Evolutionary conservation across 2,329 filamentous ascomycete genomes (phyloP).

Genomic region (Monilinia fructicola): DNA sequence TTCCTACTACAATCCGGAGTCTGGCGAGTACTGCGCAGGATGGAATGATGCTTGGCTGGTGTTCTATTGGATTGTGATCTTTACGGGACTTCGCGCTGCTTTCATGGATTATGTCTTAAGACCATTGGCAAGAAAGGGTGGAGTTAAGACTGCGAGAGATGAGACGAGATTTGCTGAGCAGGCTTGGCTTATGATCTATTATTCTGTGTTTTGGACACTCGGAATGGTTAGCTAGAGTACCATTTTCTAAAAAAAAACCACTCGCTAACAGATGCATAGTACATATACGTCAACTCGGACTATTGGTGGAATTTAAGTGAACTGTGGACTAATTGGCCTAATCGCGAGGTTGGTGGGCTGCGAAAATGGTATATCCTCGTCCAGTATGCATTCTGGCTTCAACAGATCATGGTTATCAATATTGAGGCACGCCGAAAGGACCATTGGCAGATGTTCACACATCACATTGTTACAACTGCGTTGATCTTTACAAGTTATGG

Average conservation of each 20-base stretch:
- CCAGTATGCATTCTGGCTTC: constrained; percentile 89
- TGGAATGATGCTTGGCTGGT: constrained; percentile 79
- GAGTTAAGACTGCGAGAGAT: constrained; percentile 74
- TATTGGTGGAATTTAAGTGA: constrained; percentile 76
- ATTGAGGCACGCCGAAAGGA: constrained; percentile 95
- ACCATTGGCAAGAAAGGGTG: constrained; percentile 70
- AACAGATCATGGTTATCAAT: constrained; percentile 91
- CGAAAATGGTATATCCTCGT: constrained; percentile 89
- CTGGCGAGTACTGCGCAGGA: constrained; percentile 72
- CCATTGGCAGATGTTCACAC: constrained; percentile 91
- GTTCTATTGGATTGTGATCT: constrained; percentile 74
- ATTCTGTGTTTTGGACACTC: constrained; percentile 74
- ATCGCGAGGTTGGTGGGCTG: constrained; percentile 68
- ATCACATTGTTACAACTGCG: constrained; percentile 85
- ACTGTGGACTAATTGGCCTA: constrained; percentile 84
- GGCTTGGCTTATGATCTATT: constrained; percentile 86
- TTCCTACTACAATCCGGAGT: constrained; percentile 73
- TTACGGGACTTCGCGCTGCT: constrained; percentile 81
- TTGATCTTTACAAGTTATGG: constrained; percentile 81
- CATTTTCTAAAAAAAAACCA: background rate
- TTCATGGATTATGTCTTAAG: constrained; percentile 84
- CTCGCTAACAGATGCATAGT: constrained; percentile 51
- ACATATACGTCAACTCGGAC: constrained; percentile 73
- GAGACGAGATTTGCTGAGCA: constrained; percentile 88
- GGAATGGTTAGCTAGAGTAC: constrained; percentile 65